Evolutionary conservation across 192 early-diverging fungal genomes (phyloP).

Genomic region (Chytriomyces confervae): DNA sequence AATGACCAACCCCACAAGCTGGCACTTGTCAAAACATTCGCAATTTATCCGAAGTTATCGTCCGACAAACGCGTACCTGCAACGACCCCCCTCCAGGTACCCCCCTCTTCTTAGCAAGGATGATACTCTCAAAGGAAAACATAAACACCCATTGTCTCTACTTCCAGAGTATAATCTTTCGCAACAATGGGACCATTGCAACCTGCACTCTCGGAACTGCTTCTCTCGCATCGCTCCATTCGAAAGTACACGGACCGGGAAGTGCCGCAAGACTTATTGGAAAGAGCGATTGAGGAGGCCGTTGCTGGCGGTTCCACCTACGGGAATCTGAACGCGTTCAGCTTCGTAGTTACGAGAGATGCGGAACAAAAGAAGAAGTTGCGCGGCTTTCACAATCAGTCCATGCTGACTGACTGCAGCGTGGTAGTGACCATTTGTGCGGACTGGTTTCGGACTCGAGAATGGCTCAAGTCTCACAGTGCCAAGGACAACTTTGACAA

Average conservation of each 20-base stretch:
- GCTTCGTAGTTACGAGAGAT: slow-evolving; percentile 3
- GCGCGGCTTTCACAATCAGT: background rate
- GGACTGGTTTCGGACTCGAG: slow-evolving; percentile 9
- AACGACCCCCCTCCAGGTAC: too few species aligned
- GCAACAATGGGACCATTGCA: background rate
- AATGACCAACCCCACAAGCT: too few species aligned
- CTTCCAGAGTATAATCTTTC: too few species aligned
- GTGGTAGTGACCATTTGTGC: slow-evolving; percentile 18
- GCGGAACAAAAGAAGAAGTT: background rate
- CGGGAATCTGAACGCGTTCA: slow-evolving; percentile 17
- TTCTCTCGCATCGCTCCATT: slow-evolving; percentile 10
- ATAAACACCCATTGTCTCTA: too few species aligned
- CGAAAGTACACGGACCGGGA: slow-evolving; percentile 9
- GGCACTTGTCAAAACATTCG: too few species aligned
- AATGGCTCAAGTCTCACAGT: slow-evolving; percentile 1
- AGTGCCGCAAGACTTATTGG: slow-evolving; percentile 10
- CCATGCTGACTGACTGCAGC: slow-evolving; percentile 19
- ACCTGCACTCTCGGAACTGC: slow-evolving; percentile 3
- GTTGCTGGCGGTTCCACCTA: slow-evolving; percentile 5
- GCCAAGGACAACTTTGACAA: slow-evolving; percentile 13
- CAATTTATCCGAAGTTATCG: too few species aligned
- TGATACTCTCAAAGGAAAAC: too few species aligned
- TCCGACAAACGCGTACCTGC: too few species aligned
- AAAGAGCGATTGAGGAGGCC: background rate
- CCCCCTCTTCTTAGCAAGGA: too few species aligned